Percentiles rank a stretch among this genome's conserved stretches.
Evolutionary conservation across 768 basidiomycete genomes (phyloP).

Genomic region (Phaffia tasmanica): DNA sequence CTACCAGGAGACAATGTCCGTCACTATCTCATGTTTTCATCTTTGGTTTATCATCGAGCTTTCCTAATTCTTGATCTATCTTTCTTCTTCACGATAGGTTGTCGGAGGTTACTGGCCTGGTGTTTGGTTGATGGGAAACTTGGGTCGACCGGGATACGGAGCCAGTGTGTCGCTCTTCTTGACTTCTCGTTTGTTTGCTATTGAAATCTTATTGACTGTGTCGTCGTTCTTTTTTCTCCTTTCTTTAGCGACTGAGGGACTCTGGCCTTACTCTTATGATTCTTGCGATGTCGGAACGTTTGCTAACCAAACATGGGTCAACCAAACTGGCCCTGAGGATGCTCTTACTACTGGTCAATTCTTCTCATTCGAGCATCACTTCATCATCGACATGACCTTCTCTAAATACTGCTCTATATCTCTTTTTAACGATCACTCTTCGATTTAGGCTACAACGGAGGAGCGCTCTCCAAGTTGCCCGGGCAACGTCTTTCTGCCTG

Average conservation of each 20-base stretch:
- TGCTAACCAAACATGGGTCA: conserved; percentile 58
- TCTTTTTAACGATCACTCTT: too few relatives aligned
- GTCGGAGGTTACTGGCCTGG: conserved; percentile 78
- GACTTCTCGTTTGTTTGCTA: too few relatives aligned
- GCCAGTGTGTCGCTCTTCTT: too few relatives aligned
- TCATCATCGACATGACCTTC: neutral
- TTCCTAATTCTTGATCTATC: conserved; percentile 28
- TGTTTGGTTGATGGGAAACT: conserved; percentile 70
- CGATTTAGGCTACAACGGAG: conserved; percentile 28
- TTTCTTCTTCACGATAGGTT: conserved; percentile 57
- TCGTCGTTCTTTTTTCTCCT: neutral
- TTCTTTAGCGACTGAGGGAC: conserved; percentile 61
- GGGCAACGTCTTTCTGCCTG: conserved; percentile 51
- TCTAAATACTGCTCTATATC: neutral
- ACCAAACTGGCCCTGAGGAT: conserved; percentile 32
- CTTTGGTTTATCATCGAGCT: neutral
- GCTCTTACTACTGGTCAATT: conserved; percentile 32
- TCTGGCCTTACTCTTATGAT: conserved; percentile 54
- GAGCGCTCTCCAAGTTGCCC: conserved; percentile 36
- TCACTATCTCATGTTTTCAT: conserved; percentile 20
- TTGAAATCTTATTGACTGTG: neutral
- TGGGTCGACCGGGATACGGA: conserved; percentile 63
- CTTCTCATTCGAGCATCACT: neutral
- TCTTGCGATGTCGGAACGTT: conserved; percentile 53
- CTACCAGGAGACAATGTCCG: conserved; percentile 37